These are phyloP conservation scores for Cladophialophora exuberans DNA, from an alignment of 2,329 filamentous ascomycete genomes.

Conservation along the genomic window DNA sequence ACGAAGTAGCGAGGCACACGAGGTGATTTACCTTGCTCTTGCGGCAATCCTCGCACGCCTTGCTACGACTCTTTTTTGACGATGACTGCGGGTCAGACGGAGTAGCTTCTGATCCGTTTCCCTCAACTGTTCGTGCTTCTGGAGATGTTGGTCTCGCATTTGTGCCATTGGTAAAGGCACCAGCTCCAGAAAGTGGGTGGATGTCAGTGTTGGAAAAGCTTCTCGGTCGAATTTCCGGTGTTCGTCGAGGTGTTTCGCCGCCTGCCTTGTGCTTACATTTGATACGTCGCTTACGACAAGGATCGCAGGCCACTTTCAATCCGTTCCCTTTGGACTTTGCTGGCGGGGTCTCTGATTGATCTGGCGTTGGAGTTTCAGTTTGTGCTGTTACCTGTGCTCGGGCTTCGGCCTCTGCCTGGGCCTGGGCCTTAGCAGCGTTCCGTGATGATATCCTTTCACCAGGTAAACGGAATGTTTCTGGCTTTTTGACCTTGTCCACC, in stretches of 20 bases:
- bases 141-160: conserved; percentile 9
- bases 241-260: conserved; percentile 36
- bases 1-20: not conserved
- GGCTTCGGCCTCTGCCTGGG: conserved; percentile 16
- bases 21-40: conserved; percentile 64
- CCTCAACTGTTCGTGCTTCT: conserved; percentile 11
- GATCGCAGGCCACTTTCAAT: conserved; percentile 58
- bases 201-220: conserved; percentile 28
- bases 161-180: conserved; percentile 11
- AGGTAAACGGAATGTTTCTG: conserved; percentile 29
- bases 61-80: conserved; percentile 62
- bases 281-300: conserved; percentile 64
- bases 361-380: not conserved
- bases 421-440: conserved; percentile 34
- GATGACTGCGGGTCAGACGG: conserved; percentile 34
- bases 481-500: conserved; percentile 29
- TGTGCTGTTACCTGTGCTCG: not conserved
- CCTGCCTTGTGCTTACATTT: conserved; percentile 67
- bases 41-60: conserved; percentile 68
- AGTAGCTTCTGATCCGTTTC: conserved; percentile 1
- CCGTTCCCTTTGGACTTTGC: conserved; percentile 48
- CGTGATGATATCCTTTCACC: conserved; percentile 50
- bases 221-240: conserved; percentile 37
- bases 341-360: conserved; percentile 28
- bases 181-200: conserved; percentile 11